Conservation (phyloP, 352 stramenopile species). For the Globisporangium viniferum region DNA sequence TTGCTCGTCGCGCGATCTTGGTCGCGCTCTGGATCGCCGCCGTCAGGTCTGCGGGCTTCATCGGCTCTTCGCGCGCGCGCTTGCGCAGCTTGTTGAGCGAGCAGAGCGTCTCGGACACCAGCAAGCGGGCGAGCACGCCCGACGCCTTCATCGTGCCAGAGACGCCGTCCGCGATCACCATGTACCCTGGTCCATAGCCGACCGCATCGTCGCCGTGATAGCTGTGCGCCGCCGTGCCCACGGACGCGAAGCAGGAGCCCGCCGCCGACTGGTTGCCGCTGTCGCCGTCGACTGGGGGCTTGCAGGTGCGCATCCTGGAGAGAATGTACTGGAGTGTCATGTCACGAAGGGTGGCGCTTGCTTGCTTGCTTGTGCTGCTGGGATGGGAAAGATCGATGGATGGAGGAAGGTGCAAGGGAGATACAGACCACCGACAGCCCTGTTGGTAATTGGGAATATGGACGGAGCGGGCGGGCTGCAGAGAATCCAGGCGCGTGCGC, state of each 20-base stretch:
- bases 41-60: constrained; percentile 61
- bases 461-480: neutral
- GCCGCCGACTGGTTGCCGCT: constrained; percentile 4
- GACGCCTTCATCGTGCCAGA: constrained; percentile 85
- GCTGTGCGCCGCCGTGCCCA: constrained; percentile 69
- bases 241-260: constrained; percentile 60
- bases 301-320: constrained; percentile 73
- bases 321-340: constrained; percentile 54
- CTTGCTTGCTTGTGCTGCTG: neutral
- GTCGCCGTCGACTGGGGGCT: constrained; percentile 40
- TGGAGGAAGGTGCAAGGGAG: neutral
- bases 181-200: constrained; percentile 81
- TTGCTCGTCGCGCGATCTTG: constrained; percentile 69
- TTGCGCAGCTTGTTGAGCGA: constrained; percentile 71
- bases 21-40: constrained; percentile 66
- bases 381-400: neutral
- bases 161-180: constrained; percentile 84
- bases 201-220: constrained; percentile 87
- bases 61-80: constrained; percentile 41
- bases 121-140: constrained; percentile 69
- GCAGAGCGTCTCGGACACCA: constrained; percentile 74
- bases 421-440: neutral
- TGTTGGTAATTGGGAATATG: neutral
- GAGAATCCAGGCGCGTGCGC: constrained; percentile 5
- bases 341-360: neutral